These are phyloP conservation scores for Cicer bijugum DNA, from an alignment of 306 rosid species.

Conservation along the genomic window DNA sequence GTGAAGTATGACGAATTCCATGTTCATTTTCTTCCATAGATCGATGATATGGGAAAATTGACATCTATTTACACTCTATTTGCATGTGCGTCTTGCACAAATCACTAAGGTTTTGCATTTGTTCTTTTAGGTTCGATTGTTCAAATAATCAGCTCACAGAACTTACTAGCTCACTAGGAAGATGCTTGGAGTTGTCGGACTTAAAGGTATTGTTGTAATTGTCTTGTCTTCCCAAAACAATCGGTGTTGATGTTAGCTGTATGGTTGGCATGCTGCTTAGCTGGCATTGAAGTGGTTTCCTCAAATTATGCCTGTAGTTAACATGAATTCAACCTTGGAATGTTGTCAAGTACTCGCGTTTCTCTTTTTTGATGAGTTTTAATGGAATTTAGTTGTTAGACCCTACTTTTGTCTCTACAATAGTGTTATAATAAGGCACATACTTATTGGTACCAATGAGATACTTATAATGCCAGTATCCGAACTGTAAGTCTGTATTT, in stretches of 20 bases:
- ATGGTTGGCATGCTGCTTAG: slow-evolving; percentile 28
- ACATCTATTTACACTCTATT: neutral
- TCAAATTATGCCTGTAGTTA: slow-evolving; percentile 14
- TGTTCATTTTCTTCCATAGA: slow-evolving; percentile 27
- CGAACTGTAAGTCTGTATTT: neutral
- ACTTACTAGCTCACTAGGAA: slow-evolving; percentile 78
- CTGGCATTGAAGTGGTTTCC: slow-evolving; percentile 23
- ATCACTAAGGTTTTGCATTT: slow-evolving; percentile 36
- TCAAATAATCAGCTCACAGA: slow-evolving; percentile 80
- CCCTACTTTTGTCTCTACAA: slow-evolving; percentile 8
- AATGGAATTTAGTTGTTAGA: slow-evolving; percentile 3
- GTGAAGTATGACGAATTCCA: slow-evolving; percentile 66
- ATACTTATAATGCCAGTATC: slow-evolving; percentile 17
- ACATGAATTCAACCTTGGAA: slow-evolving; percentile 30
- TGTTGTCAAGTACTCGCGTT: slow-evolving; percentile 8
- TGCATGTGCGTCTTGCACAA: neutral
- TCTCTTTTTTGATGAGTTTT: neutral
- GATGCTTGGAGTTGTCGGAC: slow-evolving; percentile 72
- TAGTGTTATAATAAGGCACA: neutral
- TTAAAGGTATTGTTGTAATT: slow-evolving; percentile 61
- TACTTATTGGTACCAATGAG: neutral
- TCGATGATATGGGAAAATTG: slow-evolving; percentile 33
- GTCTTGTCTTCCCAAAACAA: slow-evolving; percentile 39
- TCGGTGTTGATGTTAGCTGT: neutral
- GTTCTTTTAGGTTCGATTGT: slow-evolving; percentile 72